phyloP scores from a whole-genome alignment of 208 protist species.

The Acanthamoeba polyphaga region DNA sequence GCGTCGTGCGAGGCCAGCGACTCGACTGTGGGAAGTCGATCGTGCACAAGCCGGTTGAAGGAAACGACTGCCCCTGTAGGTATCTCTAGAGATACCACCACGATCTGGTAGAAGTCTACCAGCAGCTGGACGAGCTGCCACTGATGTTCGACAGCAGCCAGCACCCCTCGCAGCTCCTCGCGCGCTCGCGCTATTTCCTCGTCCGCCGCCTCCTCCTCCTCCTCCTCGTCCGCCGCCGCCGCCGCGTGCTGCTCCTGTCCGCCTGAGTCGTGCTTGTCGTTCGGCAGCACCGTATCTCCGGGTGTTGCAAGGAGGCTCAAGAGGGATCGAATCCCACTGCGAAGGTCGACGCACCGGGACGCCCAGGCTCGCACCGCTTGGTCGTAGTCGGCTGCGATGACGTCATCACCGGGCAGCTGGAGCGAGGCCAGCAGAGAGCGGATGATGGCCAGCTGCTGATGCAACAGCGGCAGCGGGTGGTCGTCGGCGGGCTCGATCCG shows the following conservation, averaged over 20 bases:
- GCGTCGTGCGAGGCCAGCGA: background rate
- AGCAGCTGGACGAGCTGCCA: background rate
- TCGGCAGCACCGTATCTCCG: background rate
- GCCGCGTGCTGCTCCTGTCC: background rate
- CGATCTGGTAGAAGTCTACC: conserved; percentile 15
- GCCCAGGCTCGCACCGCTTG: background rate
- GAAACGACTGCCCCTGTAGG: background rate
- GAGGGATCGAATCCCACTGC: background rate
- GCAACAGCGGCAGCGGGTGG: background rate
- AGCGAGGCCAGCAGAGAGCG: background rate
- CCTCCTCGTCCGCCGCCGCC: background rate
- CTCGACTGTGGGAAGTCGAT: background rate
- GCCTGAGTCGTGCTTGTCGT: background rate
- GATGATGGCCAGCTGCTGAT: conserved; percentile 1
- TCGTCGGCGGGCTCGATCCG: background rate
- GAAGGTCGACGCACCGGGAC: background rate
- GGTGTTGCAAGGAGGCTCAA: background rate
- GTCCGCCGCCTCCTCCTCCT: background rate
- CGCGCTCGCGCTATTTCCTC: background rate
- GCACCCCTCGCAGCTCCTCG: background rate
- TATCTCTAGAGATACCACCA: background rate
- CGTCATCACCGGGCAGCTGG: background rate
- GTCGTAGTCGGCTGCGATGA: background rate
- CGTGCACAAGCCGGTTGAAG: background rate
- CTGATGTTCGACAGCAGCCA: conserved; percentile 3